These are phyloP conservation scores for Pseudoscleropodium purum DNA, from an alignment of 225 moss, liverwort and hornwort genomes.

Conservation along the genomic window DNA sequence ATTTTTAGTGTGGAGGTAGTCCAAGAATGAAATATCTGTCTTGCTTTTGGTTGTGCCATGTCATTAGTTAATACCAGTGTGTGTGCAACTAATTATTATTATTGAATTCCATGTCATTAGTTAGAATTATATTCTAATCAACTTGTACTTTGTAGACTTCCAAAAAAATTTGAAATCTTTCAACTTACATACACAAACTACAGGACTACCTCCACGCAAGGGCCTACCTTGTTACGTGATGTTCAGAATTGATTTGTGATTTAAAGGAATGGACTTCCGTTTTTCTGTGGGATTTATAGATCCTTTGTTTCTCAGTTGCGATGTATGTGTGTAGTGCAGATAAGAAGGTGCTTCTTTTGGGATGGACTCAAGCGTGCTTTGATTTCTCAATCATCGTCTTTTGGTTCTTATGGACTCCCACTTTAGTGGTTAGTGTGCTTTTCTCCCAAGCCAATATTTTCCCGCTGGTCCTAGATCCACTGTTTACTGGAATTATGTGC, in stretches of 20 bases:
- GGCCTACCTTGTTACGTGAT: neutral
- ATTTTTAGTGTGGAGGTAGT: neutral
- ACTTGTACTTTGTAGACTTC: too few species aligned
- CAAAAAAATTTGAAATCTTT: neutral
- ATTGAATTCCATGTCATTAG: neutral
- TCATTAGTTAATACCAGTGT: too few species aligned
- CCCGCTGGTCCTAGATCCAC: neutral
- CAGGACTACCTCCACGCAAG: neutral
- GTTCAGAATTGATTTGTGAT: neutral
- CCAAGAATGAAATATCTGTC: neutral
- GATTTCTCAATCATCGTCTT: conserved; percentile 69
- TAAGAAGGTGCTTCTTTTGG: conserved; percentile 61
- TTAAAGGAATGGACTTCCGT: neutral
- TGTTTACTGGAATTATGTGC: neutral
- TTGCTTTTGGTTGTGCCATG: neutral
- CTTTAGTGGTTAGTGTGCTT: conserved; percentile 59
- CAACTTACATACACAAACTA: neutral
- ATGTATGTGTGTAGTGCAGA: conserved; percentile 47
- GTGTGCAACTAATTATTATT: neutral
- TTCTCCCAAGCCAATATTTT: neutral
- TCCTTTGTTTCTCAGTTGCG: conserved; percentile 2
- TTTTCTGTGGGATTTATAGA: neutral
- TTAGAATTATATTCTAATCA: neutral
- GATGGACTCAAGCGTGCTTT: conserved; percentile 73
- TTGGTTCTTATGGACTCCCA: conserved; percentile 91